These are phyloP conservation scores for Pleomassaria siparia DNA, from an alignment of 2,329 filamentous ascomycete species.

Conservation along the genomic window DNA sequence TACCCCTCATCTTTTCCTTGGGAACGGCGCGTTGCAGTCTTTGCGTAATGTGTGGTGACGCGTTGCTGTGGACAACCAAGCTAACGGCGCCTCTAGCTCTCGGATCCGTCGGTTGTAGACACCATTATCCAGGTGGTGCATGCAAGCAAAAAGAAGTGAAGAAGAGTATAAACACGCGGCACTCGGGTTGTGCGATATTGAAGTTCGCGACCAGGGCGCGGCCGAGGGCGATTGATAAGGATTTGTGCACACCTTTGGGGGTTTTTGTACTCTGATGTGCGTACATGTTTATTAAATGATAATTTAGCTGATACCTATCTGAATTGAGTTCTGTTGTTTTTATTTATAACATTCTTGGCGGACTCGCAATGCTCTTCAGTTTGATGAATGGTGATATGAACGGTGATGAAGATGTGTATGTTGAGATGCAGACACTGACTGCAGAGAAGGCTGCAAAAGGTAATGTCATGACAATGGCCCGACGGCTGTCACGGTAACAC, in stretches of 20 bases:
- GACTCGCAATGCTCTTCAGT: too few species aligned
- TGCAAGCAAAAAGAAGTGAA: constrained; percentile 52
- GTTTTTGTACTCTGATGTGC: neutral
- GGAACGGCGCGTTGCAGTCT: constrained; percentile 8
- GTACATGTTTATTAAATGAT: too few species aligned
- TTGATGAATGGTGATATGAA: too few species aligned
- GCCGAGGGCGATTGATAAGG: neutral
- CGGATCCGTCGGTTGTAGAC: constrained; percentile 83
- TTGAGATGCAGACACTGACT: too few species aligned
- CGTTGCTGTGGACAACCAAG: constrained; percentile 23
- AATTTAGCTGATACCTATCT: too few species aligned
- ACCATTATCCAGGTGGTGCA: constrained; percentile 87
- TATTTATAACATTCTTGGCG: too few species aligned
- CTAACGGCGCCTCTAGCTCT: constrained; percentile 61
- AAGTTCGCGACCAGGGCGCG: neutral
- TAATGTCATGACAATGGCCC: too few species aligned
- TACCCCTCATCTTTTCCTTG: constrained; percentile 4
- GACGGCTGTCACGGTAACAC: too few species aligned
- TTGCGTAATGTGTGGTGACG: constrained; percentile 25
- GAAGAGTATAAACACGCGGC: neutral
- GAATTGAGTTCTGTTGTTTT: too few species aligned
- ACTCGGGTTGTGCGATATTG: constrained; percentile 5
- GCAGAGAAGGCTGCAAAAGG: too few species aligned
- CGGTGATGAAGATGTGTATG: too few species aligned
- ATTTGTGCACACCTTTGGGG: neutral